Evolutionary conservation across 495 filamentous ascomycete species (phyloP), one percentile per base, ranked within the genome.

Genomic region (Jackrogersella multiformis): DNA sequence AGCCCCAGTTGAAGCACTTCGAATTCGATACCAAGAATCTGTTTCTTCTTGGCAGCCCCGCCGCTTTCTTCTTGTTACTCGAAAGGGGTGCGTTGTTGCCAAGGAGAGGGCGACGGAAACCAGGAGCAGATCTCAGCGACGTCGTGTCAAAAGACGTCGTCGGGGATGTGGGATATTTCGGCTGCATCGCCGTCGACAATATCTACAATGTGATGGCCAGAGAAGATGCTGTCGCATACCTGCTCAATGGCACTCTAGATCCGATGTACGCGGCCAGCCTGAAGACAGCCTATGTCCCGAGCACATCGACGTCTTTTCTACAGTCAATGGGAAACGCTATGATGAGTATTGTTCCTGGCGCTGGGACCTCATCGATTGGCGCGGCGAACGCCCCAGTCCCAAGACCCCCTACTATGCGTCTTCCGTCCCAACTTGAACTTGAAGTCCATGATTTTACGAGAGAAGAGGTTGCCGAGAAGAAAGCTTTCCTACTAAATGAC

Each of bases 381-480:
- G 74, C 18, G 30, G 61, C 23, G 51, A 56, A 65, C 16, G 45
- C 62, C 30, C 67, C 54, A 15, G 76, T 34, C 63, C 56, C 49
- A 35, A 76, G 73, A 20, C 87, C 77, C 4, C 55, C 76, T 4
- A 69, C 84, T 8, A 64, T 84, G 2, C 91, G 93, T 6, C 83
- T 97, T 7, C 95, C 95, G 0, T 93, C 92, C 0, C 96, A 90
- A 56, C 88, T 98, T 9, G 95, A 99, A 73, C 85, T 99, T 71
- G 95, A 97, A 71, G 95, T 93, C 1, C 95, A 97, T 74, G 90
- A 99, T 73, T 99, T 99, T 73, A 88, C 91, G 2, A 84, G 91
- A 16, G 95, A 99, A 76, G 93, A 97, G 68, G 85, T 97, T 46
- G 94, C 94, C 0, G 95, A 99, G 78, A 92, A 89, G 75, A 89